A percentile compares a stretch with the other conserved stretches of the same genome.
These are phyloP conservation scores for Calonectria hongkongensis DNA, from an alignment of 2,329 filamentous ascomycete genomes.

Conservation along the genomic window DNA sequence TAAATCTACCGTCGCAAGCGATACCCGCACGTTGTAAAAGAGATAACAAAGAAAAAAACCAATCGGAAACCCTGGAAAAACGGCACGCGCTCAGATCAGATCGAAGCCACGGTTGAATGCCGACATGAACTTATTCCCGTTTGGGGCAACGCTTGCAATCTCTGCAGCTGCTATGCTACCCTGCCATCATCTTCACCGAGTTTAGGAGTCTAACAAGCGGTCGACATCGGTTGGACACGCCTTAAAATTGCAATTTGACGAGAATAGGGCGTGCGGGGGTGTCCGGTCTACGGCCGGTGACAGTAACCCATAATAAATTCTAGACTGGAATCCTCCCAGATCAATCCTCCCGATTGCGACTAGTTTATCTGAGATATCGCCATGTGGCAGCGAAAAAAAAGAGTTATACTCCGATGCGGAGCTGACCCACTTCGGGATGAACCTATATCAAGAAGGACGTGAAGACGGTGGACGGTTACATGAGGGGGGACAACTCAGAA, in stretches of 20 bases:
- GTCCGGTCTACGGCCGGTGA: conserved; percentile 12
- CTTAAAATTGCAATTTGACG: background rate
- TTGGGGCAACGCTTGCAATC: conserved; percentile 10
- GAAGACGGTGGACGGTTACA: conserved; percentile 10
- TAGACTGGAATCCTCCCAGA: background rate
- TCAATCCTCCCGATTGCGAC: conserved; percentile 18
- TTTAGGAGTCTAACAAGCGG: background rate
- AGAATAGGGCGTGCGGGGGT: conserved; percentile 35
- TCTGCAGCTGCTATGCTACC: conserved; percentile 21
- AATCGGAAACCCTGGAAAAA: conserved; percentile 11
- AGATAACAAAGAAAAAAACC: conserved; percentile 6
- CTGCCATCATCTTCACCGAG: conserved; percentile 6
- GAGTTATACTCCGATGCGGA: conserved; percentile 34
- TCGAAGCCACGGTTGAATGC: conserved; percentile 3
- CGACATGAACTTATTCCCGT: conserved; percentile 32
- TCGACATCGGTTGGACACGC: conserved; percentile 5
- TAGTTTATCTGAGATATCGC: conserved; percentile 20
- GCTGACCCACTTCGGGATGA: conserved; percentile 29
- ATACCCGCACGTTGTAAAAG: conserved; percentile 5
- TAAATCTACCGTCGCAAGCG: conserved; percentile 1
- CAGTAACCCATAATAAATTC: background rate
- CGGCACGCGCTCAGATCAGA: background rate
- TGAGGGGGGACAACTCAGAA: background rate
- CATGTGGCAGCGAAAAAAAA: conserved; percentile 34
- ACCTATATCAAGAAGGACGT: conserved; percentile 33